phyloP scores from a whole-genome alignment of 202 grass and related monocot genomes.

The Hordeum pubiflorum region DNA sequence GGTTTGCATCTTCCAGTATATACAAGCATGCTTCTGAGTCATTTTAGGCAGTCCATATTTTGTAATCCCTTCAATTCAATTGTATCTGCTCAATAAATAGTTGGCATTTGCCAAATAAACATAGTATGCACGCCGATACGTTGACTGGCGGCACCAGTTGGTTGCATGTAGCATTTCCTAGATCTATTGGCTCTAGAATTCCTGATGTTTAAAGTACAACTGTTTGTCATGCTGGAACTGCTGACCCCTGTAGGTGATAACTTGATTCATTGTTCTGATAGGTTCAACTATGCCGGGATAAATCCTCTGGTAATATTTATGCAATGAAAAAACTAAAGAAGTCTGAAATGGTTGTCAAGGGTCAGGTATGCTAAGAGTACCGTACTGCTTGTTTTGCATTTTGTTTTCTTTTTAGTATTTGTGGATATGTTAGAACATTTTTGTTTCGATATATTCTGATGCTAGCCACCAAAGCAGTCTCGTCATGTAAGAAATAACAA shows the following conservation, averaged over 20 bases:
- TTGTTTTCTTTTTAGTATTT: slow-evolving; percentile 10
- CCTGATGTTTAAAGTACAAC: neutral
- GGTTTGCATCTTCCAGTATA: slow-evolving; percentile 41
- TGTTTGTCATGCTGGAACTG: neutral
- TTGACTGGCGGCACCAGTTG: neutral
- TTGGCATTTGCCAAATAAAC: neutral
- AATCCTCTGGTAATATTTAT: slow-evolving; percentile 82
- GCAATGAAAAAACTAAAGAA: slow-evolving; percentile 99
- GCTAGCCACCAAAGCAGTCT: neutral
- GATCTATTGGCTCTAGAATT: neutral
- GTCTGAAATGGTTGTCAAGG: slow-evolving; percentile 84
- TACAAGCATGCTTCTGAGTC: slow-evolving; percentile 1
- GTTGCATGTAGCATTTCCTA: neutral
- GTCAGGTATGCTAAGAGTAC: slow-evolving; percentile 48
- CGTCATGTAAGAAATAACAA: neutral
- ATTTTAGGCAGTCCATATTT: neutral
- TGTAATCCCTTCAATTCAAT: neutral
- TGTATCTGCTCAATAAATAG: slow-evolving; percentile 7
- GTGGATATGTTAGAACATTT: neutral
- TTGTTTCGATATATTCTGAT: neutral
- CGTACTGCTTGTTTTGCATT: neutral
- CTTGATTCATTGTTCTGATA: slow-evolving; percentile 32
- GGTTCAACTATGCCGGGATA: slow-evolving; percentile 87
- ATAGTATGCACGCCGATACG: neutral
- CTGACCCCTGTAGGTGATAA: neutral